Conservation (phyloP, 768 basidiomycete genomes). For the Lactarius akahatsu region DNA sequence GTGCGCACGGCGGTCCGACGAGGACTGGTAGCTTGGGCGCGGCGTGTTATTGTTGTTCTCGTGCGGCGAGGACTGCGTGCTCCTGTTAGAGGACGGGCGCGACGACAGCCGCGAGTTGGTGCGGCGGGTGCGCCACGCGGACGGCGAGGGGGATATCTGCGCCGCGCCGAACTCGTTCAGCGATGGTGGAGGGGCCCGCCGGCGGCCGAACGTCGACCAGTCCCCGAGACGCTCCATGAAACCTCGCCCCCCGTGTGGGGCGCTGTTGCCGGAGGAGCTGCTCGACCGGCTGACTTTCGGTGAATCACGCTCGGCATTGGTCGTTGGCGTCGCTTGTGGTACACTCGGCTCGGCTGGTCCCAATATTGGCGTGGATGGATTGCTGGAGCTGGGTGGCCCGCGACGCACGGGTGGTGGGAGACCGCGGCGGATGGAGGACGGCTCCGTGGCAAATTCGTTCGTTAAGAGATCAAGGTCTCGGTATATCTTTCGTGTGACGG, state of each 20-base stretch:
- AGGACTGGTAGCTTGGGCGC: constrained; percentile 31
- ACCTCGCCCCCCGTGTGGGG: constrained; percentile 10
- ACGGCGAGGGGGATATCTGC: constrained; percentile 21
- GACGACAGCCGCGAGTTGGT: constrained; percentile 28
- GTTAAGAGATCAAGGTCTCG: constrained; percentile 40
- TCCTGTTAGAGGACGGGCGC: constrained; percentile 30
- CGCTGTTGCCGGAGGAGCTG: constrained; percentile 5
- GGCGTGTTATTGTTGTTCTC: constrained; percentile 28
- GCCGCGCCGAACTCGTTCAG: constrained; percentile 28
- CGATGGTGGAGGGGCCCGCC: constrained; percentile 26
- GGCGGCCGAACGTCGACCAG: constrained; percentile 42
- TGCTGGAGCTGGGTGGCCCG: constrained; percentile 9
- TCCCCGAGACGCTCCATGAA: constrained; percentile 30
- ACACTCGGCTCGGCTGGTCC: not conserved
- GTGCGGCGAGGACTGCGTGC: constrained; percentile 36
- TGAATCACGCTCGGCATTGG: constrained; percentile 9
- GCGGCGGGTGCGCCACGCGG: constrained; percentile 28
- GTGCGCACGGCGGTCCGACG: constrained; percentile 30
- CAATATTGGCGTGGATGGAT: not conserved
- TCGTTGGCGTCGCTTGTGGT: not conserved
- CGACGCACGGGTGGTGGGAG: constrained; percentile 25
- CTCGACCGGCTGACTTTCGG: constrained; percentile 14
- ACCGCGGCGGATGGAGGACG: constrained; percentile 3
- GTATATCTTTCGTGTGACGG: constrained; percentile 39
- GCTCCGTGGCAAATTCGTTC: constrained; percentile 30